Conservation (phyloP, 129 eudicot species). For the Flaveria sonorensis region DNA sequence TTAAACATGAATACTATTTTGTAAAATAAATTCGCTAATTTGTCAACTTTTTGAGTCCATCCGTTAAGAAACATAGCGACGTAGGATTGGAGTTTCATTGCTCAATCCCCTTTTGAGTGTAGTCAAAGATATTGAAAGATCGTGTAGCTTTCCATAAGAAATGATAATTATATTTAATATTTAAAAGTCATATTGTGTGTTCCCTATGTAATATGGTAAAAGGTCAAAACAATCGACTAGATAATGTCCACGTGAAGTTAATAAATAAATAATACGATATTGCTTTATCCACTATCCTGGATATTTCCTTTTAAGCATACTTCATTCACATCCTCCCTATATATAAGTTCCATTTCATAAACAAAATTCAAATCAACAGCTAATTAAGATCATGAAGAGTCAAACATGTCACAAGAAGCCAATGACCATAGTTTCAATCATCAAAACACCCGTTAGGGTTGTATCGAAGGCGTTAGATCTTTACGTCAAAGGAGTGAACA, state of each 20-base stretch:
- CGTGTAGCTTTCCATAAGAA: background rate
- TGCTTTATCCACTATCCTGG: background rate
- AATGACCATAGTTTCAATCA: background rate
- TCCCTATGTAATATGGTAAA: background rate
- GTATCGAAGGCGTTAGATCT: conserved; percentile 14
- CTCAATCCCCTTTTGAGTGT: too few species aligned
- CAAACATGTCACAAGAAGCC: conserved; percentile 10
- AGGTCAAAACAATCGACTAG: background rate
- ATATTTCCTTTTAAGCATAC: background rate
- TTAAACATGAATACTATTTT: too few species aligned
- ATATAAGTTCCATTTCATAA: background rate
- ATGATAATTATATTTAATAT: background rate
- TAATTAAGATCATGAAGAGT: background rate
- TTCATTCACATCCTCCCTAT: background rate
- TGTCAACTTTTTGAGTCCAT: too few species aligned
- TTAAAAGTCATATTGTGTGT: background rate
- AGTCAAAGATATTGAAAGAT: background rate
- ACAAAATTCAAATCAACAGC: background rate
- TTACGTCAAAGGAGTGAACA: conserved; percentile 10
- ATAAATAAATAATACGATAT: background rate
- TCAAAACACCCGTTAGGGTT: conserved; percentile 12
- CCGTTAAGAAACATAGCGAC: too few species aligned
- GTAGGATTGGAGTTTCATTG: too few species aligned
- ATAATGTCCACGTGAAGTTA: background rate
- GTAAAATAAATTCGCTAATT: too few species aligned